These are phyloP conservation scores for Orbilia quercus DNA, from an alignment of 2,329 filamentous ascomycete species.

Conservation along the genomic window DNA sequence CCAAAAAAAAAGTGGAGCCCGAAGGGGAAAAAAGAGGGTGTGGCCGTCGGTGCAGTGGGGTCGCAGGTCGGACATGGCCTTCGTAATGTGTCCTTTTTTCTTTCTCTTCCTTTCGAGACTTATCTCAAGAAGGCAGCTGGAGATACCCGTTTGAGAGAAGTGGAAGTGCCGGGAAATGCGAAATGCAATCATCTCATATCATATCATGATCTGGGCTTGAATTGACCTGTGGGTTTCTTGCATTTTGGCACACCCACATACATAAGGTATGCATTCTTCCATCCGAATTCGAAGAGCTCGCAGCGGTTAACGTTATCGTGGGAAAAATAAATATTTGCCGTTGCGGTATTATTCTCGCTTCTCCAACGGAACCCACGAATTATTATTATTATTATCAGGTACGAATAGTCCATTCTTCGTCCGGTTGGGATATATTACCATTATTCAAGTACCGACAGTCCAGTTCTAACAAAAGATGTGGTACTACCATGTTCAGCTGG, in stretches of 20 bases:
- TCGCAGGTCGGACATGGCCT: background rate
- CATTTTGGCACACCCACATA: background rate
- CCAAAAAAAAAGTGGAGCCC: background rate
- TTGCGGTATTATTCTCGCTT: background rate
- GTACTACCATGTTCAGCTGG: background rate
- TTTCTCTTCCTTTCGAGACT: no score
- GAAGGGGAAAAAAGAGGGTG: background rate
- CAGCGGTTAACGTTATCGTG: conserved; percentile 8
- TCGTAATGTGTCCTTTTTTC: background rate
- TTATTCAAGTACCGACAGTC: background rate
- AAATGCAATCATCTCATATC: no score
- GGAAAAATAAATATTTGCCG: background rate
- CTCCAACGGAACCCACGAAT: no score
- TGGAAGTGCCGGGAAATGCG: no score
- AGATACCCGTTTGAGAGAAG: no score
- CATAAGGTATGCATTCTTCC: no score
- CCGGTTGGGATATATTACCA: background rate
- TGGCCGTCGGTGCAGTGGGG: background rate
- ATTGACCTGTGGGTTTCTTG: background rate
- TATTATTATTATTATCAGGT: background rate
- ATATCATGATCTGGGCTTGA: no score
- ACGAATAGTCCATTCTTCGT: background rate
- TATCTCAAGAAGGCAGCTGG: no score
- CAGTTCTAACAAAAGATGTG: background rate
- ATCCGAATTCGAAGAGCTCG: background rate